Conservation (phyloP, 129 eudicot species). For the Calendula officinalis region DNA sequence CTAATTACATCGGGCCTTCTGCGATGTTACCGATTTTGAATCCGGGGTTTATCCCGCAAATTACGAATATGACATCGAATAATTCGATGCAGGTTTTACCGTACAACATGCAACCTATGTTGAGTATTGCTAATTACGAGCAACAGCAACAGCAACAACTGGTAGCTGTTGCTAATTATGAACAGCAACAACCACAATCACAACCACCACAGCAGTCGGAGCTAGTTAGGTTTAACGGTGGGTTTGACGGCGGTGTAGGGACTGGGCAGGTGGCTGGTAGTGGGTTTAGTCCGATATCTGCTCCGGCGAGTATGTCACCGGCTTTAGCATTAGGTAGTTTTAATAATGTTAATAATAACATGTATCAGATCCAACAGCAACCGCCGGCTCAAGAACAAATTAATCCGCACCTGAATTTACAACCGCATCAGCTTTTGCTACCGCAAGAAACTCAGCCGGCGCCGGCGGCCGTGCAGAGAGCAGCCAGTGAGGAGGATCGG, state of each 20-base stretch:
- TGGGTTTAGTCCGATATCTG: constrained; percentile 21
- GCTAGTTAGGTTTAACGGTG: constrained; percentile 21
- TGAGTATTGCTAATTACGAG: constrained; percentile 15
- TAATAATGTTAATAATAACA: constrained; percentile 15
- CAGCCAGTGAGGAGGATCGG: constrained; percentile 16
- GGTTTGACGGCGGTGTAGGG: constrained; percentile 28
- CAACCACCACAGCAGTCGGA: constrained; percentile 9
- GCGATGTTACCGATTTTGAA: constrained; percentile 48
- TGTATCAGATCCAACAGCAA: constrained; percentile 41
- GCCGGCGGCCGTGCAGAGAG: constrained; percentile 2
- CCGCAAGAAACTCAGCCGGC: constrained; percentile 29
- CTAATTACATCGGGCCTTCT: constrained; percentile 50
- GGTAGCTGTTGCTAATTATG: constrained; percentile 33
- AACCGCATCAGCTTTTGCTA: constrained; percentile 20
- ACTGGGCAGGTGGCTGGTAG: constrained; percentile 18
- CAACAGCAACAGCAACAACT: constrained; percentile 42
- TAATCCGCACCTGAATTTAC: constrained; percentile 18
- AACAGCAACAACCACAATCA: constrained; percentile 8
- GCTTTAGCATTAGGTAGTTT: constrained; percentile 41
- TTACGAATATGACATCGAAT: constrained; percentile 21
- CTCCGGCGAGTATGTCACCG: constrained; percentile 31
- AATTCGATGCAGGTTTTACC: constrained; percentile 29
- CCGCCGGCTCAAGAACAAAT: constrained; percentile 19
- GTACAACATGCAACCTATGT: constrained; percentile 44
- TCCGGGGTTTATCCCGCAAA: constrained; percentile 39